Percentiles rank a stretch among this genome's conserved stretches.
Evolutionary conservation across 345 rosid species (phyloP).

Genomic region (Acer campestre): DNA sequence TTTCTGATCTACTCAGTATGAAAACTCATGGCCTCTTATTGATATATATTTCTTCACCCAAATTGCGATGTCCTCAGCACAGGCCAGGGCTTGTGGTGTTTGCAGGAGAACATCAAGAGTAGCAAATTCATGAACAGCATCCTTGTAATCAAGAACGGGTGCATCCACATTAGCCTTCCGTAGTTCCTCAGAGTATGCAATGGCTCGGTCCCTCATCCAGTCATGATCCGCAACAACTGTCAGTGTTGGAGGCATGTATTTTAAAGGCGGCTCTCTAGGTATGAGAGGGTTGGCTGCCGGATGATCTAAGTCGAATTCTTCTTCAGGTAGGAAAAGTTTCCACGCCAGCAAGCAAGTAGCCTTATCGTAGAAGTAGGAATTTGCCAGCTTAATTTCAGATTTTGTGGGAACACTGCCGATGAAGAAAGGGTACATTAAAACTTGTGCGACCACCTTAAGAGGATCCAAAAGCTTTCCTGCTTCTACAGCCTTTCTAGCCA

Average conservation of each 20-base stretch:
- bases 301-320: conserved; percentile 78
- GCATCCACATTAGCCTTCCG: conserved; percentile 89
- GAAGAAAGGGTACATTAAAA: conserved; percentile 89
- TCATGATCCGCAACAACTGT: conserved; percentile 93
- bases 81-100: conserved; percentile 87
- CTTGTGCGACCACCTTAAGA: conserved; percentile 90
- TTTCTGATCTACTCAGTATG: conserved; percentile 49
- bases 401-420: conserved; percentile 76
- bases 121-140: conserved; percentile 95
- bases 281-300: conserved; percentile 88
- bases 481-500: conserved; percentile 83
- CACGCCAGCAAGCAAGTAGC: conserved; percentile 71
- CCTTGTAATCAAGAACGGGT: conserved; percentile 90
- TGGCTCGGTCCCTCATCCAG: conserved; percentile 98
- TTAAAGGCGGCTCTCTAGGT: conserved; percentile 76
- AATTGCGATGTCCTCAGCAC: conserved; percentile 85
- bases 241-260: conserved; percentile 90
- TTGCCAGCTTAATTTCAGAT: conserved; percentile 78
- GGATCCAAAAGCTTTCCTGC: conserved; percentile 80
- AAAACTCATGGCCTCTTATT: conserved; percentile 84
- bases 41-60: conserved; percentile 93
- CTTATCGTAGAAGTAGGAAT: conserved; percentile 83
- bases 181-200: conserved; percentile 86
- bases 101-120: conserved; percentile 86
- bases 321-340: conserved; percentile 80